phyloP scores from a whole-genome alignment of 768 basidiomycete genomes.

The Russula sp. region DNA sequence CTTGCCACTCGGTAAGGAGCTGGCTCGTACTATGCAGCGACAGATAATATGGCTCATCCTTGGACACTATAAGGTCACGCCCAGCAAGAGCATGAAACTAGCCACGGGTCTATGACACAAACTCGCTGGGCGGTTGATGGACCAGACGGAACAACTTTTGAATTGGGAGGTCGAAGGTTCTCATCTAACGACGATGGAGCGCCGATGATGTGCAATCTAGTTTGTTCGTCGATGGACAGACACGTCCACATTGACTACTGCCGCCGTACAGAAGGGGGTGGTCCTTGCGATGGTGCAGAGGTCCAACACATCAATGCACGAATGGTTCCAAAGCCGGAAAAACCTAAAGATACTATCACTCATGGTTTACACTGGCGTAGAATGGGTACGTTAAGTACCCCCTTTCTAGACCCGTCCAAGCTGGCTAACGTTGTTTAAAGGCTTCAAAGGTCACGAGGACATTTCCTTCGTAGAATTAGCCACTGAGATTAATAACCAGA shows the following conservation, averaged over 20 bases:
- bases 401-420: background rate
- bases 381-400: constrained; percentile 37
- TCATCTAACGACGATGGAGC: constrained; percentile 50
- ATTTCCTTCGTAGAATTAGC: background rate
- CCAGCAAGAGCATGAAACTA: constrained; percentile 56
- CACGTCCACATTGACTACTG: constrained; percentile 55
- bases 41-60: background rate
- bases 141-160: constrained; percentile 43
- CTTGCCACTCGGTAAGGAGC: constrained; percentile 42
- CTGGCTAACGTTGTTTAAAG: constrained; percentile 27
- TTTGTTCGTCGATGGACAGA: constrained; percentile 51
- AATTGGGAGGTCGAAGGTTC: constrained; percentile 52
- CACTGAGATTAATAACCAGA: constrained; percentile 31
- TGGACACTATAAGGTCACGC: constrained; percentile 40
- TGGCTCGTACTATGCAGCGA: background rate
- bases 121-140: constrained; percentile 55
- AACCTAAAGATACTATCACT: constrained; percentile 48
- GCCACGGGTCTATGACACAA: constrained; percentile 57
- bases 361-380: constrained; percentile 55
- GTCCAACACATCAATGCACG: constrained; percentile 39
- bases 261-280: constrained; percentile 36
- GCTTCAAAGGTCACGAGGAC: constrained; percentile 43
- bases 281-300: constrained; percentile 39
- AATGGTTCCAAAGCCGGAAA: constrained; percentile 42
- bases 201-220: constrained; percentile 56